Conservation (phyloP, 192 early-diverging fungal genomes). For the Backusella westeae region DNA sequence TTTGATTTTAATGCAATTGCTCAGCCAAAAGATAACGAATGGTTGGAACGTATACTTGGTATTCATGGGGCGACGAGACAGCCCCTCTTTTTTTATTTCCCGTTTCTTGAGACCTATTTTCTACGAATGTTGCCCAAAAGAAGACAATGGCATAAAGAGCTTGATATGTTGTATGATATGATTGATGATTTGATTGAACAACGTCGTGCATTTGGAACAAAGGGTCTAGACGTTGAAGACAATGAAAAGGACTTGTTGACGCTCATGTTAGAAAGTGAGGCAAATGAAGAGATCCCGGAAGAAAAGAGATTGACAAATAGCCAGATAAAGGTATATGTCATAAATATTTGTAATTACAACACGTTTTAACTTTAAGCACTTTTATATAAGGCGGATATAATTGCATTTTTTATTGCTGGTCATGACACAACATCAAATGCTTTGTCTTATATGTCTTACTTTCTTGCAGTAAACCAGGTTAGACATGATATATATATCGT, state of each 20-base stretch:
- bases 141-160: background rate
- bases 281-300: constrained; percentile 34
- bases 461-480: constrained; percentile 38
- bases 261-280: constrained; percentile 48
- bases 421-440: constrained; percentile 28
- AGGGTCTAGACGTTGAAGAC: background rate
- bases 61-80: background rate
- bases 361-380: background rate
- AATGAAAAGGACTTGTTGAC: constrained; percentile 36
- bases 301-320: constrained; percentile 20
- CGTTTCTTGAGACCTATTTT: constrained; percentile 15
- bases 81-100: background rate
- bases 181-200: background rate
- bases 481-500: background rate
- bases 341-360: constrained; percentile 27
- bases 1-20: constrained; percentile 7
- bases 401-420: background rate
- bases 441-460: constrained; percentile 37
- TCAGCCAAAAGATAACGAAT: background rate
- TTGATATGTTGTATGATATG: background rate
- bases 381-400: background rate
- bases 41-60: background rate
- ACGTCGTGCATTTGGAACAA: background rate
- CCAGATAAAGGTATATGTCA: constrained; percentile 22
- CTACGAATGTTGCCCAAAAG: background rate